A percentile compares a stretch with the other conserved stretches of the same genome.
phyloP scores from a whole-genome alignment of 2,329 filamentous ascomycete genomes.

The Cadophora sp. region DNA sequence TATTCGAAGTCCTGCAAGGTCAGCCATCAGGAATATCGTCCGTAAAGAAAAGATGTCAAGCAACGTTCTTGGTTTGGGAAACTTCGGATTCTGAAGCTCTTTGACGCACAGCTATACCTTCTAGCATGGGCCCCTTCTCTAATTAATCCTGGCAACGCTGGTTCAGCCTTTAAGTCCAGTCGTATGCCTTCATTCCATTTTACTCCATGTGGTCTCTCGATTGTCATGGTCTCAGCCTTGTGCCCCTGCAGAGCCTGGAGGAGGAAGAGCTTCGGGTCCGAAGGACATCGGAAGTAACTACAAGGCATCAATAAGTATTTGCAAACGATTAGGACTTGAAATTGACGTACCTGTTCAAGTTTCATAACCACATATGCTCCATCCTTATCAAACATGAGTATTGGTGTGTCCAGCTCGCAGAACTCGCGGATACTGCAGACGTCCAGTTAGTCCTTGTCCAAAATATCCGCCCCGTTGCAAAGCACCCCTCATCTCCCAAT shows the following conservation, averaged over 20 bases:
- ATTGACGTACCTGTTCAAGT: constrained; percentile 65
- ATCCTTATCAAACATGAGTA: constrained; percentile 92
- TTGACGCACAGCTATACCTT: neutral
- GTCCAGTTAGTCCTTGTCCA: constrained; percentile 7
- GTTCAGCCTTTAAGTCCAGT: neutral
- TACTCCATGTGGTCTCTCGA: neutral
- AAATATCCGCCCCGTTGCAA: neutral
- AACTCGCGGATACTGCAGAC: constrained; percentile 75
- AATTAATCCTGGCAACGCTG: neutral
- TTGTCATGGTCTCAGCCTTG: constrained; percentile 24
- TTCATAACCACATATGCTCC: constrained; percentile 74
- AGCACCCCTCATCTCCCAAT: neutral
- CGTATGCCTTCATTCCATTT: neutral
- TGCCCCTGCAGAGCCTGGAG: constrained; percentile 33
- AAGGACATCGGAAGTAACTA: constrained; percentile 74
- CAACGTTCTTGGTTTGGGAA: neutral
- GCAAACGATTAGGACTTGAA: neutral
- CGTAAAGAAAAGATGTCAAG: neutral
- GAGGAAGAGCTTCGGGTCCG: constrained; percentile 63
- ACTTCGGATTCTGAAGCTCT: neutral
- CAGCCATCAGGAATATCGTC: neutral
- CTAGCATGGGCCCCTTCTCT: neutral
- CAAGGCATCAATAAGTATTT: constrained; percentile 10
- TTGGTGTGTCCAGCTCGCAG: constrained; percentile 69
- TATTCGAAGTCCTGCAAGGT: neutral